Evolutionary conservation across 1,284 basidiomycete species (phyloP).

Genomic region (Sutorius eximius): DNA sequence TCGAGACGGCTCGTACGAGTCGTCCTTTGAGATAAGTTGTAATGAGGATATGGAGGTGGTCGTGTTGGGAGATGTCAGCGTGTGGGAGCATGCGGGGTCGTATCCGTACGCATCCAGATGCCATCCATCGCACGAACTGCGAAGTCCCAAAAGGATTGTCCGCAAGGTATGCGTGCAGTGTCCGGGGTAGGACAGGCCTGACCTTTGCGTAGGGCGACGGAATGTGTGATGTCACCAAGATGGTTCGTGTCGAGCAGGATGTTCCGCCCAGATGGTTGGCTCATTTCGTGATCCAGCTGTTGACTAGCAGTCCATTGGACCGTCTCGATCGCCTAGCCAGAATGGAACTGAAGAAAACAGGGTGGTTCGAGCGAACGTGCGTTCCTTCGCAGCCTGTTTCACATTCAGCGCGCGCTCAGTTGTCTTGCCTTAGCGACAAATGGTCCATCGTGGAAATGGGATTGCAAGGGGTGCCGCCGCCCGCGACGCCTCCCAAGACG

Average conservation of each 20-base stretch:
- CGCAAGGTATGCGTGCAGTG: conserved; percentile 15
- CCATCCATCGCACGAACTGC: not conserved
- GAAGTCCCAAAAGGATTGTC: not conserved
- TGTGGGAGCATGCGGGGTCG: conserved; percentile 16
- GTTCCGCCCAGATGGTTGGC: not conserved
- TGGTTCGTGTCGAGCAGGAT: conserved; percentile 22
- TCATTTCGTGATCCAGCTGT: conserved; percentile 16
- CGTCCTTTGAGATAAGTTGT: conserved; percentile 14
- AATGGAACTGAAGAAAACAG: conserved; percentile 31
- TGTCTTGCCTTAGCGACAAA: conserved; percentile 22
- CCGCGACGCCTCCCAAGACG: conserved; percentile 12
- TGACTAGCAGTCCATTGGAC: conserved; percentile 27
- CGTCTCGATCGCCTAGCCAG: conserved; percentile 31
- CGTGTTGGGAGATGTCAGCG: conserved; percentile 8
- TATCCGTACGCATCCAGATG: conserved; percentile 16
- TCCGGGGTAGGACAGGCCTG: not conserved
- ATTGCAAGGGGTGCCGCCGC: conserved; percentile 5
- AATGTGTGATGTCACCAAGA: conserved; percentile 25
- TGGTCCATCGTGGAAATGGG: conserved; percentile 30
- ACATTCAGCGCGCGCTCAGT: not conserved
- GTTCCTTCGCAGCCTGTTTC: not conserved
- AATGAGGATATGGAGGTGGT: conserved; percentile 21
- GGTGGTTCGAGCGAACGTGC: conserved; percentile 32
- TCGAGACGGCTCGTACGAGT: conserved; percentile 10
- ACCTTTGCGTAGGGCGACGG: conserved; percentile 19